phyloP scores from a whole-genome alignment of 106 monocot species.

The Allium sativum region DNA sequence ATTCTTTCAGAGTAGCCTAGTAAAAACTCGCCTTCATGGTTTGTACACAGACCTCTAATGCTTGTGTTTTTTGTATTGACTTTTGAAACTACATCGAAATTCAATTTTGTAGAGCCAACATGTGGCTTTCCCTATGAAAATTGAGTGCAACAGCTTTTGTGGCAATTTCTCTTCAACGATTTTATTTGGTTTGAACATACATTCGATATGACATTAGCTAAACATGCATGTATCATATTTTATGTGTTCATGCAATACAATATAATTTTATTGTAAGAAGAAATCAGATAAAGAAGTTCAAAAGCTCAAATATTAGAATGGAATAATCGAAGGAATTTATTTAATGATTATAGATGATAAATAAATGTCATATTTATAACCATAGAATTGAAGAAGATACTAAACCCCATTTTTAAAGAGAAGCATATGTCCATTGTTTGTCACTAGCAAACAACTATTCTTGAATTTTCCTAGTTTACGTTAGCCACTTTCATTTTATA shows the following conservation, averaged over 20 bases:
- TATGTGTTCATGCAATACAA: neutral
- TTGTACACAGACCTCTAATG: constrained; percentile 48
- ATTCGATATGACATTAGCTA: too few relatives aligned
- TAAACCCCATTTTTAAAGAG: constrained; percentile 6
- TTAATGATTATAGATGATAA: neutral
- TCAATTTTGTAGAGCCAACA: constrained; percentile 30
- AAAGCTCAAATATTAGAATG: neutral
- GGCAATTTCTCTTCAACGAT: constrained; percentile 7
- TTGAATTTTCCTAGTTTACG: too few relatives aligned
- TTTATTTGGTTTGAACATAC: neutral
- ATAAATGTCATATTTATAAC: neutral
- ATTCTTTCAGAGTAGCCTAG: constrained; percentile 44
- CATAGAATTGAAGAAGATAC: too few relatives aligned
- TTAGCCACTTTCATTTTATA: too few relatives aligned
- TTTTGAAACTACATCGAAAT: constrained; percentile 48
- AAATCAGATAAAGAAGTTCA: neutral
- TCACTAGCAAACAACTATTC: neutral
- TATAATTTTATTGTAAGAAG: neutral
- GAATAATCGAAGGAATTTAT: neutral
- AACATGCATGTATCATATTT: neutral
- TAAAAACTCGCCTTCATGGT: constrained; percentile 42
- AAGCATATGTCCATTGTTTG: constrained; percentile 5
- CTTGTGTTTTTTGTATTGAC: constrained; percentile 21
- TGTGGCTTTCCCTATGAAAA: constrained; percentile 30
- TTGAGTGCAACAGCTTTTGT: neutral